These are phyloP conservation scores for Lipomyces oligophaga DNA, from an alignment of 805 yeast species.

Conservation along the genomic window DNA sequence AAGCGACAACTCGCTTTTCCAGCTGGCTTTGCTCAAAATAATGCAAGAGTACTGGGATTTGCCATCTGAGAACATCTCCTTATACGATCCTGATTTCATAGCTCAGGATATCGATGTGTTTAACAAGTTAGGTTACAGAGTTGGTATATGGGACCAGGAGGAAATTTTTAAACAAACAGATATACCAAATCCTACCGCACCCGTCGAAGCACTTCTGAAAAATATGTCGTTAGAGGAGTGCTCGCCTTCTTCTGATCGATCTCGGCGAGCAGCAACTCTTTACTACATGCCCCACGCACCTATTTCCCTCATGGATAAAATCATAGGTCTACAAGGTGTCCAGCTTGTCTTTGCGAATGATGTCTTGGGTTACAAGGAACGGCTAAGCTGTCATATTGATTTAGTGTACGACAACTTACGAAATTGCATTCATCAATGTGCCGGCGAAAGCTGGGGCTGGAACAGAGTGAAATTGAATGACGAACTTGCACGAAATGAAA, in stretches of 20 bases:
- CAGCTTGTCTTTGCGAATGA: slow-evolving; percentile 24
- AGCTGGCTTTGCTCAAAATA: slow-evolving; percentile 55
- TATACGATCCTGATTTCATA: slow-evolving; percentile 65
- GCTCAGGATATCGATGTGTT: slow-evolving; percentile 44
- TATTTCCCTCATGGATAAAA: slow-evolving; percentile 36
- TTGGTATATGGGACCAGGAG: slow-evolving; percentile 3
- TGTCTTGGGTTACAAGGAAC: slow-evolving; percentile 17
- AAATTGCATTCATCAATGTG: slow-evolving; percentile 1
- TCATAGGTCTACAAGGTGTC: slow-evolving; percentile 23
- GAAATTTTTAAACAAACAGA: slow-evolving; percentile 3
- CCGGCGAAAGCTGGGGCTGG: slow-evolving; percentile 5
- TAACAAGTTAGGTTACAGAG: slow-evolving; percentile 31
- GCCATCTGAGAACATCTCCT: slow-evolving; percentile 38
- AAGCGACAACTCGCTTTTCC: slow-evolving; percentile 50
- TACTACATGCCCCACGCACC: slow-evolving; percentile 79
- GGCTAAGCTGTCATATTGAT: slow-evolving; percentile 15
- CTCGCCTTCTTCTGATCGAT: neutral
- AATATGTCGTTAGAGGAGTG: neutral
- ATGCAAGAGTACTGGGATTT: slow-evolving; percentile 37
- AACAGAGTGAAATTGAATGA: slow-evolving; percentile 14
- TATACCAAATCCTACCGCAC: neutral
- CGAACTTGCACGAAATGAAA: slow-evolving; percentile 14
- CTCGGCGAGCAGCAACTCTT: slow-evolving; percentile 35
- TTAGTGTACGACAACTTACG: slow-evolving; percentile 5
- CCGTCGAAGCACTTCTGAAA: neutral